phyloP scores from a whole-genome alignment of 345 rosid genomes.

The Boechera stricta region DNA sequence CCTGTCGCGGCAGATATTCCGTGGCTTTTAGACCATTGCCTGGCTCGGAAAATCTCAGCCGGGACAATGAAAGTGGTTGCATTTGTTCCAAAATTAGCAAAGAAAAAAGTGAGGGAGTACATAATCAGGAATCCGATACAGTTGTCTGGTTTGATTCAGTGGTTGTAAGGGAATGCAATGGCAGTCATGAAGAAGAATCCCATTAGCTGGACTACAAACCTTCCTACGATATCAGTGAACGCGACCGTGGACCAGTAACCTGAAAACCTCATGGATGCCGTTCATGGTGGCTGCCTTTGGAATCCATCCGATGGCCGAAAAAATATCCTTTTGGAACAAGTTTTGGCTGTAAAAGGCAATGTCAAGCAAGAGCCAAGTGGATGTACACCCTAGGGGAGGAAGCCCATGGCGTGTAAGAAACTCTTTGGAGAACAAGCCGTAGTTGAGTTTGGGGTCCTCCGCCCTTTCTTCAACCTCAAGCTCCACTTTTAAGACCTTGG shows the following conservation, averaged over 20 bases:
- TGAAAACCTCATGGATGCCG: constrained; percentile 64
- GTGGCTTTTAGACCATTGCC: constrained; percentile 73
- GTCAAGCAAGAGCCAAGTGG: constrained; percentile 51
- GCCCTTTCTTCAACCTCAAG: constrained; percentile 55
- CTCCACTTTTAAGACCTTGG: constrained; percentile 70
- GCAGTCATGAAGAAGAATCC: constrained; percentile 81
- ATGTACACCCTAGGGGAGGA: constrained; percentile 33
- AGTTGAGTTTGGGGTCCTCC: constrained; percentile 45
- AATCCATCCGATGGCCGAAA: constrained; percentile 68
- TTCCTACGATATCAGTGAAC: constrained; percentile 60
- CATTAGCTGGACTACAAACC: constrained; percentile 68
- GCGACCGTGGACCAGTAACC: constrained; percentile 78
- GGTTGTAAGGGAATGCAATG: constrained; percentile 67
- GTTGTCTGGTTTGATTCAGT: constrained; percentile 50
- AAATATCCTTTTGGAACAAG: constrained; percentile 73
- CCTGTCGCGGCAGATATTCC: constrained; percentile 78
- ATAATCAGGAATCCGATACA: constrained; percentile 61
- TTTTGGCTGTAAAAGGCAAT: constrained; percentile 71
- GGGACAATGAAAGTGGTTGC: constrained; percentile 75
- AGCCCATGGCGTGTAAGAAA: constrained; percentile 58
- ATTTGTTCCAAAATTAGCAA: constrained; percentile 76
- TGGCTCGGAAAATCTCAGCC: constrained; percentile 72
- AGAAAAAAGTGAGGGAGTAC: constrained; percentile 73
- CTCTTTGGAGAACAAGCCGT: constrained; percentile 53
- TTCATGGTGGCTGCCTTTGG: constrained; percentile 65